Evolutionary conservation across 768 basidiomycete genomes (phyloP), one percentile per base, ranked within the genome.

Genomic region (Xerocomus spinulosus): DNA sequence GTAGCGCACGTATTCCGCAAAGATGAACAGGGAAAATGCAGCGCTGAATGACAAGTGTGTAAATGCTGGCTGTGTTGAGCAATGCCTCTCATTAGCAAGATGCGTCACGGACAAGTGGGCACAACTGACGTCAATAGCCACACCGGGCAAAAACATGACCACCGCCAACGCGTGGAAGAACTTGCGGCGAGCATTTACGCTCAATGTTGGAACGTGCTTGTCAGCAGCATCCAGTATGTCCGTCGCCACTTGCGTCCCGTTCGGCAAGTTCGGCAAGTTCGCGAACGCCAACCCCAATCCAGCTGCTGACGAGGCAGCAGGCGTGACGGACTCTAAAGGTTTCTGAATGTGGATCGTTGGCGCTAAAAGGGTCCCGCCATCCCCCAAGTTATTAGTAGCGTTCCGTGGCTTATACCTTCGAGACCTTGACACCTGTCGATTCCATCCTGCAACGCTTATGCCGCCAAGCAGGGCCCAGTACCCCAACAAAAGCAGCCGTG

Each of bases 131-230:
- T 98, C 96, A 63, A 91, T 67, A 1, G 84, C 89, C 49, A 98
- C 82, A 0, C 96, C 96, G 7, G 96, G 96, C 26, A 95, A 71
- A 62, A 99, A 97, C 94, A 98, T 96, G 24, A 90, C 75, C 38
- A 98, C 93, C 2, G 95, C 92, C 45, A 98, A 73, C 20, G 83
- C 92, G 70, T 99, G 96, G 70, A 99, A 99, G 68, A 88, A 97
- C 68, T 99, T 99, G 42, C 96, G 78, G 51, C 96, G 77, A 21
- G 88, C 90, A 65, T 99, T 98, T 54, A 97, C 71, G 39, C 86
- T 82, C 46, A 98, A 71, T 44, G 90, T 92, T 18, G 93, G 92
- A 50, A 95, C 86, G 51, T 81, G 84, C 67, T 92, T 92, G 67
- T 93, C 87, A 2, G 92, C 89, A 38, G 88, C 88, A 61, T 94